Conservation (phyloP, 805 yeast species). For the Candida broadrunensis region DNA sequence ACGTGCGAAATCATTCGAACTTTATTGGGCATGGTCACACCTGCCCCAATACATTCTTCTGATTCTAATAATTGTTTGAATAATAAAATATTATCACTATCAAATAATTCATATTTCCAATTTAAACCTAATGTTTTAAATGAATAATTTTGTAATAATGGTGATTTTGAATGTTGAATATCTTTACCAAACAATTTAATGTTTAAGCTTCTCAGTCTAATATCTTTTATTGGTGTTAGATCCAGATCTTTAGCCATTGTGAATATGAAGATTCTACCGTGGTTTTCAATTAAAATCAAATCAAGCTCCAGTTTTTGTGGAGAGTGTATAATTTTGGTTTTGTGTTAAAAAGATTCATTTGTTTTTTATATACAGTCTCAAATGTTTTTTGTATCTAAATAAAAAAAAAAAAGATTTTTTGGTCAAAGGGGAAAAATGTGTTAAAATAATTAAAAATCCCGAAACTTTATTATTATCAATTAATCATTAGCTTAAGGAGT, state of each 20-base stretch:
- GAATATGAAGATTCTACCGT: too few relatives aligned
- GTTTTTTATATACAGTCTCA: too few relatives aligned
- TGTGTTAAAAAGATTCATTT: too few relatives aligned
- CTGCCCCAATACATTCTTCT: constrained; percentile 20
- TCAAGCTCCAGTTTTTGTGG: too few relatives aligned
- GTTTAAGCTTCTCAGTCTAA: background rate
- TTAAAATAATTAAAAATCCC: too few relatives aligned
- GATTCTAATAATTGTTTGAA: constrained; percentile 12
- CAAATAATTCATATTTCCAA: constrained; percentile 21
- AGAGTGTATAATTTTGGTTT: too few relatives aligned
- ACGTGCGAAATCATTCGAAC: constrained; percentile 22
- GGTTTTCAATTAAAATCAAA: too few relatives aligned
- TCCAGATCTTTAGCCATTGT: background rate
- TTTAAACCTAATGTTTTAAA: constrained; percentile 18
- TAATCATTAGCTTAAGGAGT: too few relatives aligned
- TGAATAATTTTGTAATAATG: constrained; percentile 21
- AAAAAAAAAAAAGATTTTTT: too few relatives aligned
- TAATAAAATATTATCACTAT: constrained; percentile 16
- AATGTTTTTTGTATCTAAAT: too few relatives aligned
- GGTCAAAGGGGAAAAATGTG: too few relatives aligned
- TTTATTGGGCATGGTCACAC: constrained; percentile 32
- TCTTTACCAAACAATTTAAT: constrained; percentile 19
- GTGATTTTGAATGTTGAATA: constrained; percentile 23
- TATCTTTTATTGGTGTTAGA: background rate
- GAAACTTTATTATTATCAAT: too few relatives aligned